Evolutionary conservation across 352 stramenopile genomes (phyloP).

Genomic region (Globisporangium spinosum): DNA sequence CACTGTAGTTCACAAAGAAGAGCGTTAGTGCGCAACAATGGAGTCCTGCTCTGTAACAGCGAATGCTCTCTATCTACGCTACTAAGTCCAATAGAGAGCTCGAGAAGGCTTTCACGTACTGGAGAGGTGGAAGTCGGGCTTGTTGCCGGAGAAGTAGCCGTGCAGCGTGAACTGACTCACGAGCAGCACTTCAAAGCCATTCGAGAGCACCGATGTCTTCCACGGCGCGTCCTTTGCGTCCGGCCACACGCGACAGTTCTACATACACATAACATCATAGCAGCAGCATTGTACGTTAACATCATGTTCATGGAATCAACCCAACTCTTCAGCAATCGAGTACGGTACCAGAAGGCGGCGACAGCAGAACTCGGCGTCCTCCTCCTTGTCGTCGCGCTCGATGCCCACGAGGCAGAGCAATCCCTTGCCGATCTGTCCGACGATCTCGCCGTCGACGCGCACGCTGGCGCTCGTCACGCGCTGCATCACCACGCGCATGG

Average conservation of each 20-base stretch:
- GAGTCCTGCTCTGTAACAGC: too few relatives aligned
- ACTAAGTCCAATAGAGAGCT: too few relatives aligned
- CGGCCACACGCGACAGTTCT: conserved; percentile 83
- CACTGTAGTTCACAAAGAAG: conserved; percentile 34
- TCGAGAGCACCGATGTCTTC: conserved; percentile 63
- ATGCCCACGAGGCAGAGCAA: conserved; percentile 82
- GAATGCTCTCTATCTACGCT: too few relatives aligned
- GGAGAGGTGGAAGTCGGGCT: conserved; percentile 81
- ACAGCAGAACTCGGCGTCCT: conserved; percentile 81
- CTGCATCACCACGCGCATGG: conserved; percentile 79
- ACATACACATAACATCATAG: neutral
- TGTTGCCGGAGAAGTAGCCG: conserved; percentile 80
- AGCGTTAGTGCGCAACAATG: too few relatives aligned
- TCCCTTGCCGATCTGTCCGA: conserved; percentile 71
- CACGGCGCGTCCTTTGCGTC: conserved; percentile 49
- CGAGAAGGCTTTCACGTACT: conserved; percentile 34
- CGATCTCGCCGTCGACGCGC: conserved; percentile 67
- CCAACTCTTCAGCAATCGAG: neutral
- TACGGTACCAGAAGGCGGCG: conserved; percentile 62
- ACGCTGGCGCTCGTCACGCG: conserved; percentile 78
- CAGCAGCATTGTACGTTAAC: neutral
- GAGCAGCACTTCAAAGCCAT: conserved; percentile 75
- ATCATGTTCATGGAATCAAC: neutral
- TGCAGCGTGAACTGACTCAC: conserved; percentile 88
- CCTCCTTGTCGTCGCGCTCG: conserved; percentile 67